Evolutionary conservation across 352 stramenopile genomes (phyloP).

Genomic region (Thalassiosira livingstoniorum): DNA sequence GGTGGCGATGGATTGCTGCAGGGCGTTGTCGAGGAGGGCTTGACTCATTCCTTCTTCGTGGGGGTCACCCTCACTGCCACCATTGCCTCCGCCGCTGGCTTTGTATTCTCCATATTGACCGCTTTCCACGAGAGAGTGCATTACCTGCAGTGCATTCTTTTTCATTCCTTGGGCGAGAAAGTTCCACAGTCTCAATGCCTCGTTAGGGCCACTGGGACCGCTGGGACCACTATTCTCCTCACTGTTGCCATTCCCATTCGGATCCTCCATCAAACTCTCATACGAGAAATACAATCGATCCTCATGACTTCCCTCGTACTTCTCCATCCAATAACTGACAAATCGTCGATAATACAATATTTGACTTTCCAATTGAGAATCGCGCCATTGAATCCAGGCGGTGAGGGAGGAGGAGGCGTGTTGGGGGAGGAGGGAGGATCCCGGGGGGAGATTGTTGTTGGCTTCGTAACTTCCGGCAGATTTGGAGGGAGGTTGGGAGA

Average conservation of each 20-base stretch:
- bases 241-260: not conserved
- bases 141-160: constrained; percentile 23
- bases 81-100: too few species aligned
- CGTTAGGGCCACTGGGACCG: not conserved
- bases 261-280: not conserved
- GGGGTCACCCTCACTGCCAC: too few species aligned
- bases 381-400: constrained; percentile 56
- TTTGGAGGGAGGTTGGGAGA: not conserved
- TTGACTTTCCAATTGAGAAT: constrained; percentile 52
- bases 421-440: constrained; percentile 22
- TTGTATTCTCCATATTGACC: constrained; percentile 13
- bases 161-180: constrained; percentile 35
- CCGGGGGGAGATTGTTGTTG: constrained; percentile 44
- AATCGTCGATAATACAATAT: constrained; percentile 59
- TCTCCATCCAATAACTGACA: constrained; percentile 67
- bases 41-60: not conserved
- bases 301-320: constrained; percentile 38
- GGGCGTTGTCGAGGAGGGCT: constrained; percentile 30
- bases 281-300: constrained; percentile 57
- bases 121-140: not conserved
- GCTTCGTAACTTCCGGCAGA: constrained; percentile 44
- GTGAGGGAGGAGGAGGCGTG: constrained; percentile 13
- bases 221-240: not conserved
- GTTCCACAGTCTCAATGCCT: constrained; percentile 18
- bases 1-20: constrained; percentile 15